Evolutionary conservation across 2,329 filamentous ascomycete species (phyloP), one percentile per base, ranked within the genome.

Genomic region (Helicocarpus griseus): DNA sequence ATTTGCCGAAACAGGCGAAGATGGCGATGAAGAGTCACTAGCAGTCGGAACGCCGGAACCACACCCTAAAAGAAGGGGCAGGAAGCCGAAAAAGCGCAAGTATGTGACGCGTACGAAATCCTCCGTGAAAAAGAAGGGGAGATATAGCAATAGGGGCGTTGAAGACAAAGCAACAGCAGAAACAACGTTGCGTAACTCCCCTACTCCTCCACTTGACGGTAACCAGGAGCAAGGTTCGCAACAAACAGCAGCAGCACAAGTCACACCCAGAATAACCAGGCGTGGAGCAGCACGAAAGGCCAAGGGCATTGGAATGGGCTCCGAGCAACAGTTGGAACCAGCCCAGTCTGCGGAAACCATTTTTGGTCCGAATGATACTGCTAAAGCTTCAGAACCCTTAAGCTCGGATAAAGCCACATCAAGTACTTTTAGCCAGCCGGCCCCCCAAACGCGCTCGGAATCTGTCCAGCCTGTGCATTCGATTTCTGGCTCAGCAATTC

Each of bases 121-220:
- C 1, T n/a, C 14, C 26, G 5, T 22, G n/a, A 13, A 29, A 9
- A 24, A 5, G 2, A 5, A 8, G 19, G 41, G 31, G 24, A 45
- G 31, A 11, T 11, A 5, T 31, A 19, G 11, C 5, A 17, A 21
- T 4, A 2, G 4, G 41, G 26, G 21, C 5, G 17, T 21, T 7
- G 47, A 50, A 19, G 40, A 51, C n/a, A n/a, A n/a, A 3, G 53
- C 55, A 19, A 29, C 19, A 26, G 21, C 29, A 26, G 19, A 26
- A 6, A 21, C 7, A 36, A 38, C 14, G 2, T n/a, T 4, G 14
- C 26, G 21, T 11, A 24, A 28, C 29, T 33, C 19, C 17, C 29
- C 31, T 26, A 17, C 21, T 11, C 19, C 31, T 14, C 21, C 19
- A 26, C 5, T 33, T 26, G 19, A 24, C 9, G 24, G 14, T 26